Evolutionary conservation across 2,329 filamentous ascomycete genomes (phyloP), one percentile per base, ranked within the genome.

Genomic region (Albifimbria verrucaria): DNA sequence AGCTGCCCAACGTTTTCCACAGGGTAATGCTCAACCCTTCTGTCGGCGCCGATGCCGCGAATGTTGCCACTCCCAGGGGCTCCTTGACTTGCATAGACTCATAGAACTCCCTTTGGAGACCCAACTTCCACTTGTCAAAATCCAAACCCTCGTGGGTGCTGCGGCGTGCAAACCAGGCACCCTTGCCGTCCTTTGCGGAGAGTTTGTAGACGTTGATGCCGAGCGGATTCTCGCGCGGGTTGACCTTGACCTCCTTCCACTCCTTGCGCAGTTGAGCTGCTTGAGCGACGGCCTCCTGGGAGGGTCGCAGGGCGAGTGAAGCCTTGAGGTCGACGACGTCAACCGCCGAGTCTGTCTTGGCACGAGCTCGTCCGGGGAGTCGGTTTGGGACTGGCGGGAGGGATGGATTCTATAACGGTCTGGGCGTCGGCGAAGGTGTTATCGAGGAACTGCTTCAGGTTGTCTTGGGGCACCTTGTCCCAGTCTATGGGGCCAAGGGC

Each of bases 161-260:
- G 48, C 88, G 78, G 52, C 93, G 77, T 22, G 90, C 90, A 70
- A 97, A 97, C 93, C 93, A 97, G 7, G 89, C 80, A 2, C 92
- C 93, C 58, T 87, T 87, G 36, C 90, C 86, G 69, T 97, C 93
- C 62, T 89, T 87, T 2, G 87, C 83, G 0, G 79, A 74, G 55
- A 94, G 79, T 68, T 95, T 96, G 74, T 89, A 96, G 22, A 97
- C 85, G 52, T 78, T 80, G 56, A 97, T 86, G 0, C 80, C 85
- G 9, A 90, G 76, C 1, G 90, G 89, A 63, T 95, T 94, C 20
- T 92, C 87, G 59, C 80, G 85, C 3, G 81, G 71, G 42, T 80
- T 83, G 52, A 90, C 72, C 70, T 91, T 93, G 64, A 92, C 74
- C 42, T 91, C 88, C 69, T 95, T 96, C 92, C 93, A 97, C 70